Evolutionary conservation across 805 yeast species (phyloP).

Genomic region (Metschnikowia picachoensis): DNA sequence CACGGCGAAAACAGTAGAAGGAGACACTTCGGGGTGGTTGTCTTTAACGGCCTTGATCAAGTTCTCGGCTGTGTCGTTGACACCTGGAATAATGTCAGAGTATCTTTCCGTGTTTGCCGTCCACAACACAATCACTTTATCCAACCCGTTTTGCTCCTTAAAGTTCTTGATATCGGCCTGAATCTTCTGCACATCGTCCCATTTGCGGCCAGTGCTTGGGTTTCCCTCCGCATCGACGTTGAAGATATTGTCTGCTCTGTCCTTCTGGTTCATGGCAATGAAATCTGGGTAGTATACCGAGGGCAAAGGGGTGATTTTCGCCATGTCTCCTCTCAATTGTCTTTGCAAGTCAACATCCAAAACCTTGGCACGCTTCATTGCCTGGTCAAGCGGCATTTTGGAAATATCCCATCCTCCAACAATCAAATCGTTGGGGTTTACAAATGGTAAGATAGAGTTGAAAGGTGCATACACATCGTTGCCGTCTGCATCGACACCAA

Average conservation of each 20-base stretch:
- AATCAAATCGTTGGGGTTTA: conserved; percentile 84
- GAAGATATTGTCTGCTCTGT: conserved; percentile 83
- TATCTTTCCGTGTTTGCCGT: conserved; percentile 97
- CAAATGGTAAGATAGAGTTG: conserved; percentile 83
- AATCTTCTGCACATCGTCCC: conserved; percentile 85
- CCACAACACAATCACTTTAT: conserved; percentile 89
- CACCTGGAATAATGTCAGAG: conserved; percentile 70
- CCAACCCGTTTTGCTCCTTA: conserved; percentile 67
- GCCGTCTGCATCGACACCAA: conserved; percentile 79
- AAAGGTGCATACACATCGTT: conserved; percentile 91
- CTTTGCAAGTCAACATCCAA: conserved; percentile 81
- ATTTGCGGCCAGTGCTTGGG: conserved; percentile 58
- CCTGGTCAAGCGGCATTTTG: conserved; percentile 62
- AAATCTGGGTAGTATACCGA: conserved; percentile 94
- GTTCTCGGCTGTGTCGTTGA: conserved; percentile 85
- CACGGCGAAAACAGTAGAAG: conserved; percentile 91
- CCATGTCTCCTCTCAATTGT: conserved; percentile 63
- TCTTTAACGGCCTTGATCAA: conserved; percentile 66
- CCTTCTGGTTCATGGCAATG: conserved; percentile 91
- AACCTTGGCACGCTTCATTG: conserved; percentile 83
- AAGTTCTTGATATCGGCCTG: conserved; percentile 80
- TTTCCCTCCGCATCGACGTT: conserved; percentile 52
- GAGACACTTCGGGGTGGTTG: conserved; percentile 82
- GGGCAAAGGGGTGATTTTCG: conserved; percentile 64
- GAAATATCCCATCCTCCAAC: conserved; percentile 96